Evolutionary conservation across 257 asterid species (phyloP), one percentile per base, ranked within the genome.

Genomic region (Solanum tarapatanum): DNA sequence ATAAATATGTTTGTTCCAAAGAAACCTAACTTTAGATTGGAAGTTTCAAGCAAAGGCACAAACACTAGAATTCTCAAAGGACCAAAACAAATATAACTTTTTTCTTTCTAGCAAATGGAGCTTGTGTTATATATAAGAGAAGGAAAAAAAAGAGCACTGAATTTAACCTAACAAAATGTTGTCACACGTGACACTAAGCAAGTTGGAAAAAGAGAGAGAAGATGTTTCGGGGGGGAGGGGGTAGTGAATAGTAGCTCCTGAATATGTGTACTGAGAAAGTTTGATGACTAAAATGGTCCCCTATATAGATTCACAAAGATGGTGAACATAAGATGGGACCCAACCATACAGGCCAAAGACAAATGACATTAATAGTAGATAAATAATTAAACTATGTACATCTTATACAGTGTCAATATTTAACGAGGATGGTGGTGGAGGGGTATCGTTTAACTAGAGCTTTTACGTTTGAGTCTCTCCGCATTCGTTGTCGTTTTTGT

Each of bases 11-110:
- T 87, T 60, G 82, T 32, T n/a, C 89, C 70, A 30, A 86, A 73
- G 86, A 77, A 87, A 89, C 58, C 10, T 70, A 48, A 64, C 83
- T 60, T 35, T 39, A 70, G 69, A 85, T 82, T 87, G 88, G 89
- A 84, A 86, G 88, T 88, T 87, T 45, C 89, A 75, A 87, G 91
- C 89, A 88, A 82, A 75, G 83, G 88, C 62, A 86, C 88, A 89
- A 88, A 77, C 82, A 33, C 77, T 39, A 84, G 66, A 70, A 32
- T 76, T 36, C 85, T 64, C 79, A 23, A 83, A 88, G 86, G 84
- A 45, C 79, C 86, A 88, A 73, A 89, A 86, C 88, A 87, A 85
- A 79, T 11, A 28, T 48, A 48, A 35, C 85, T 82, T 82, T 80
- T 41, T 39, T 32, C 39, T 48, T 48, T 82, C 11, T 30, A 4